Evolutionary conservation across 148 eudicot species (phyloP).

Genomic region (Cornus controversa): DNA sequence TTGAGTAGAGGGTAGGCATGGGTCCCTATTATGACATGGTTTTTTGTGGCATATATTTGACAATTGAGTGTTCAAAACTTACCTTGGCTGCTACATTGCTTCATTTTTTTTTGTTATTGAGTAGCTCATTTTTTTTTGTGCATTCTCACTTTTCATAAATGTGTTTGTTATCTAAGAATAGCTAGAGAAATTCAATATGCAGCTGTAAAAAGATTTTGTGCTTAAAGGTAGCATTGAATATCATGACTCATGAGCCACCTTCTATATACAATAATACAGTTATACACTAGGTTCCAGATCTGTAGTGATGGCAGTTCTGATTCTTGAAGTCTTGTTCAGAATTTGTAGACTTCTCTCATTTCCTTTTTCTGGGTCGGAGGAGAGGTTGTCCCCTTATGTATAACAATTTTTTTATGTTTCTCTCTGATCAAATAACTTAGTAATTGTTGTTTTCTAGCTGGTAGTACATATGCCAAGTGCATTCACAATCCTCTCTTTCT

Average conservation of each 20-base stretch:
- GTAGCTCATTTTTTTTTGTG: no score
- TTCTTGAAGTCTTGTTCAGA: background rate
- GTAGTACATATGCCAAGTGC: background rate
- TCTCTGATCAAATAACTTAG: background rate
- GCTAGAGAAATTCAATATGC: background rate
- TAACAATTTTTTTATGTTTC: background rate
- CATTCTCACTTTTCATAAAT: no score
- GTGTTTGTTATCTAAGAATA: background rate
- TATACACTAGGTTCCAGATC: background rate
- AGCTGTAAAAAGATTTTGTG: background rate
- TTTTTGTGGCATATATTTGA: no score
- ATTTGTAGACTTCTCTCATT: background rate
- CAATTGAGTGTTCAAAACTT: no score
- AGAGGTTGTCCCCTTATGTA: background rate
- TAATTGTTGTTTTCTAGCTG: background rate
- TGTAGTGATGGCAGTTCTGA: background rate
- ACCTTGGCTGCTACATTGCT: no score
- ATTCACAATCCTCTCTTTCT: background rate
- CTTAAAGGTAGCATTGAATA: background rate
- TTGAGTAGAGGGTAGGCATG: no score
- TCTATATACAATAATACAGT: background rate
- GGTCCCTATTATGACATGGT: no score
- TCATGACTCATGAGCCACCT: no score
- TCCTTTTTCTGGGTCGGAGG: background rate
- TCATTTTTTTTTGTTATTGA: no score